A percentile compares a stretch with the other conserved stretches of the same genome.
Conservation (phyloP, 768 basidiomycete species). For the Termitomyces sp. region DNA sequence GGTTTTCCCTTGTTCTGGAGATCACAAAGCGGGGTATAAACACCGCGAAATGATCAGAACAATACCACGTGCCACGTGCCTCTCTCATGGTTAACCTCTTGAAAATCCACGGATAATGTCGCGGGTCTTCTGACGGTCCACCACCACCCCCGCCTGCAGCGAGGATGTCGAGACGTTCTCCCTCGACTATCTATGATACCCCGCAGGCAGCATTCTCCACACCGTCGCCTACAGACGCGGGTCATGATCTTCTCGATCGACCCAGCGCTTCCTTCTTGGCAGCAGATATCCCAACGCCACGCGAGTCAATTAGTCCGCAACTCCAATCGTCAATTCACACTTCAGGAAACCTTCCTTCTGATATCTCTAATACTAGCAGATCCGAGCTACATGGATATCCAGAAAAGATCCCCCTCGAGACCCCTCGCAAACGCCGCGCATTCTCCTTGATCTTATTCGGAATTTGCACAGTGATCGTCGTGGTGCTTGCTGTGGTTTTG, state of each 20-base stretch:
- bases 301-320: conserved; percentile 9
- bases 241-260: conserved; percentile 5
- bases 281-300: conserved; percentile 8
- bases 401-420: not conserved
- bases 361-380: conserved; percentile 5
- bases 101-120: not conserved
- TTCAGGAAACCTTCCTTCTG: conserved; percentile 13
- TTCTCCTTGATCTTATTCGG: conserved; percentile 22
- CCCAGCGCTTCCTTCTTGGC: conserved; percentile 10
- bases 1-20: not conserved
- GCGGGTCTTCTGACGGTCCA: conserved; percentile 4
- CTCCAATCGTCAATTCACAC: conserved; percentile 7
- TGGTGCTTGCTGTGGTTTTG: conserved; percentile 44
- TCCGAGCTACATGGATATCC: conserved; percentile 3
- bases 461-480: conserved; percentile 29
- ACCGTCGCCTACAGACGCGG: conserved; percentile 8
- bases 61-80: conserved; percentile 9
- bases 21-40: conserved; percentile 4
- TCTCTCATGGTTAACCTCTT: not conserved
- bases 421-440: conserved; percentile 13
- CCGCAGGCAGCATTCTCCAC: conserved; percentile 9
- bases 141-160: conserved; percentile 3
- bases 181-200: conserved; percentile 7
- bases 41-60: conserved; percentile 3
- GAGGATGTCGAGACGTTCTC: conserved; percentile 12